These are phyloP conservation scores for Orbilia quercus DNA, from an alignment of 2,329 filamentous ascomycete species.

Conservation along the genomic window DNA sequence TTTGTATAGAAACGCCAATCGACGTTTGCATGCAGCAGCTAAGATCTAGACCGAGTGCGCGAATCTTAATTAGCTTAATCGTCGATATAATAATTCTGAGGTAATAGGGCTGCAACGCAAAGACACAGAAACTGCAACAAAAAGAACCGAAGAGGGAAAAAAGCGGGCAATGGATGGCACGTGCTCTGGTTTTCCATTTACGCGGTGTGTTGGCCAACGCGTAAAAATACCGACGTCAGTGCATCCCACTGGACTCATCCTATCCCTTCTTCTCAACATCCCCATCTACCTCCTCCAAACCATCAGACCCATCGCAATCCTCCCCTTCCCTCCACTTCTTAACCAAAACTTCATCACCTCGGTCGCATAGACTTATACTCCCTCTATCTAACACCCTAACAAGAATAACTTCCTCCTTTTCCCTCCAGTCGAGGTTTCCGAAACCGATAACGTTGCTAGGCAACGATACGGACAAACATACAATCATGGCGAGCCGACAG, in stretches of 20 bases:
- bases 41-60: no score
- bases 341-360: background rate
- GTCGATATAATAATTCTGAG: no score
- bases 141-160: background rate
- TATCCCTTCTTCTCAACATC: no score
- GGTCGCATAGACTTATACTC: background rate
- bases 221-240: background rate
- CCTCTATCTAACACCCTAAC: background rate
- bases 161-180: no score
- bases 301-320: conserved; percentile 1
- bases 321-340: background rate
- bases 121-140: no score
- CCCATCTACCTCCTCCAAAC: background rate
- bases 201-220: conserved; percentile 4
- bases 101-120: no score
- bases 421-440: background rate
- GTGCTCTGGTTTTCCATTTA: background rate
- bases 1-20: no score
- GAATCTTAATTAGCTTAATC: no score
- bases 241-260: background rate
- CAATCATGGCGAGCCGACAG: background rate
- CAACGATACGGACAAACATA: background rate
- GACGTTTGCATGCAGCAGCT: no score
- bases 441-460: background rate
- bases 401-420: background rate